A percentile compares a stretch with the other conserved stretches of the same genome.
phyloP scores from a whole-genome alignment of 2,329 filamentous ascomycete species.

The Aspergillus aculeatinus region DNA sequence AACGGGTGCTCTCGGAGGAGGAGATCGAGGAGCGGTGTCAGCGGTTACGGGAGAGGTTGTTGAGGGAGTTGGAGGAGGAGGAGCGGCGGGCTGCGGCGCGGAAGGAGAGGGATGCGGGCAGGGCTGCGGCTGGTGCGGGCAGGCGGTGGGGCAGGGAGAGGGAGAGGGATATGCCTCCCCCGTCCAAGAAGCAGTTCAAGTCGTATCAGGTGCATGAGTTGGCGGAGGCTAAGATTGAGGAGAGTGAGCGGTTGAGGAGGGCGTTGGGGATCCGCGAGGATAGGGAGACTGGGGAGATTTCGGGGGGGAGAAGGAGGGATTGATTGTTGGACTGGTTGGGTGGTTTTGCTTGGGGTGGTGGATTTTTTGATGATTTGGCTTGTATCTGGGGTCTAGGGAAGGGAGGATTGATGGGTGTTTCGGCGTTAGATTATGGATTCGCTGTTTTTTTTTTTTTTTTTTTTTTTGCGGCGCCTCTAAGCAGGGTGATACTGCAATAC shows the following conservation, averaged over 20 bases:
- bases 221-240: constrained; percentile 92
- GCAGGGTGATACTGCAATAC: neutral
- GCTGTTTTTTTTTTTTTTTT: neutral
- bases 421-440: neutral
- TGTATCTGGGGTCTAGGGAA: no score
- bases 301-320: constrained; percentile 19
- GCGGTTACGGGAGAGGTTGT: constrained; percentile 63
- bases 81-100: constrained; percentile 26
- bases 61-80: constrained; percentile 55
- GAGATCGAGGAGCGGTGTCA: constrained; percentile 81
- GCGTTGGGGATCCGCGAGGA: constrained; percentile 87
- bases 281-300: constrained; percentile 73
- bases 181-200: constrained; percentile 63
- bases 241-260: constrained; percentile 82
- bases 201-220: constrained; percentile 93
- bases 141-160: constrained; percentile 25
- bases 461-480: neutral
- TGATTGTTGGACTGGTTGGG: neutral
- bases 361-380: no score
- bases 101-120: constrained; percentile 14
- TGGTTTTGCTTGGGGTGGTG: neutral
- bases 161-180: constrained; percentile 22
- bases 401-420: constrained; percentile 4
- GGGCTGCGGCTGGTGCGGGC: constrained; percentile 16
- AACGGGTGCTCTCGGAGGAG: constrained; percentile 65